Evolutionary conservation across 2,329 filamentous ascomycete species (phyloP).

Genomic region (Hortaea werneckii): DNA sequence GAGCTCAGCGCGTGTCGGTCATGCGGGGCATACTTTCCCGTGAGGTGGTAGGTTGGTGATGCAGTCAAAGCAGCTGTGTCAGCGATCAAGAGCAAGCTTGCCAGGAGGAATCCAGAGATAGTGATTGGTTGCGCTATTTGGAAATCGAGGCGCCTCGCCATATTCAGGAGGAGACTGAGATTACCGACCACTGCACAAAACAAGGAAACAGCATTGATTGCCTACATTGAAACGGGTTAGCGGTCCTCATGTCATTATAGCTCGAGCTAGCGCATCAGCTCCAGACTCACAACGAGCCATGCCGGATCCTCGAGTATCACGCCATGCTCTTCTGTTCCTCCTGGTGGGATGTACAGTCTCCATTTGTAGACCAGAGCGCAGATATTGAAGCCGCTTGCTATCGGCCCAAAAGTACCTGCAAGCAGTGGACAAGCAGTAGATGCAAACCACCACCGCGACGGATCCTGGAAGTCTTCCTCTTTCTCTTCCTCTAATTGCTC

Average conservation of each 20-base stretch:
- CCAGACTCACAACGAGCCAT: constrained; percentile 32
- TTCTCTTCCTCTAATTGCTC: constrained; percentile 29
- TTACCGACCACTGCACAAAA: constrained; percentile 46
- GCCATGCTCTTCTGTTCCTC: constrained; percentile 34
- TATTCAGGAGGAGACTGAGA: constrained; percentile 46
- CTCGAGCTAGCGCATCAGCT: too few species aligned
- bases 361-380: constrained; percentile 46
- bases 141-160: constrained; percentile 47
- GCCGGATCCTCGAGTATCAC: constrained; percentile 41
- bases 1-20: constrained; percentile 40
- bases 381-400: constrained; percentile 30
- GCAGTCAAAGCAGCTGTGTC: constrained; percentile 39
- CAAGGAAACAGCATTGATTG: constrained; percentile 47
- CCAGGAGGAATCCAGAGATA: constrained; percentile 48
- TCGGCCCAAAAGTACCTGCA: constrained; percentile 36
- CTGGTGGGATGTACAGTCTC: constrained; percentile 42
- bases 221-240: constrained; percentile 11
- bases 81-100: constrained; percentile 44
- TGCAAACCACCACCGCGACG: constrained; percentile 48
- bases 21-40: constrained; percentile 21
- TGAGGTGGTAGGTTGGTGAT: constrained; percentile 33
- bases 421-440: constrained; percentile 49
- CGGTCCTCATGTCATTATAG: neutral
- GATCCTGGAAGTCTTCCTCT: constrained; percentile 35
- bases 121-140: constrained; percentile 49